Evolutionary conservation across 139 green algal genomes (phyloP).

Genomic region (Eudorina sp.): DNA sequence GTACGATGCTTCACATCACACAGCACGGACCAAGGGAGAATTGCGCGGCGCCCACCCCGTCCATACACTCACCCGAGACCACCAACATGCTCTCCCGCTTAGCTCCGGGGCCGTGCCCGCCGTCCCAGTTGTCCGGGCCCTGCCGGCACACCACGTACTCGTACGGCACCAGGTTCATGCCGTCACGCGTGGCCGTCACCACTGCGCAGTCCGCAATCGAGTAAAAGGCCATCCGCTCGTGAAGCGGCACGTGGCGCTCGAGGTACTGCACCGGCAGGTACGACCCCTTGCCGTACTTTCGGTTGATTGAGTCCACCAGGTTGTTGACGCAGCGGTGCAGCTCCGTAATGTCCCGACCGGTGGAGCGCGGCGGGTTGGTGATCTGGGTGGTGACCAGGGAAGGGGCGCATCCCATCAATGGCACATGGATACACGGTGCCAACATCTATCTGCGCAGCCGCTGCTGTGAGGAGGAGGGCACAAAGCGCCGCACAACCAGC

Average conservation of each 20-base stretch:
- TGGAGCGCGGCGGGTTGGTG: slow-evolving; percentile 74
- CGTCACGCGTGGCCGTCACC: slow-evolving; percentile 87
- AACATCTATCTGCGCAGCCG: no score
- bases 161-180: slow-evolving; percentile 99
- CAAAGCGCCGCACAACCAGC: no score
- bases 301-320: slow-evolving; percentile 85
- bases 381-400: slow-evolving; percentile 59
- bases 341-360: slow-evolving; percentile 84
- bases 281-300: slow-evolving; percentile 54
- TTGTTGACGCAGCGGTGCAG: slow-evolving; percentile 79
- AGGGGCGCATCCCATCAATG: background rate
- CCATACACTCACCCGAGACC: slow-evolving; percentile 79
- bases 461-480: no score
- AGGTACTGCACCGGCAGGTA: slow-evolving; percentile 93
- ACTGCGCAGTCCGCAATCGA: slow-evolving; percentile 87
- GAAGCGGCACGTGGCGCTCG: slow-evolving; percentile 90
- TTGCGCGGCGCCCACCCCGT: no score
- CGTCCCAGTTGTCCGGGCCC: slow-evolving; percentile 60
- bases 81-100: slow-evolving; percentile 84
- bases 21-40: no score
- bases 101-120: background rate
- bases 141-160: slow-evolving; percentile 98
- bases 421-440: no score
- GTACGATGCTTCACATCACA: no score
- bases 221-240: slow-evolving; percentile 96